Conservation (phyloP, 1,139 yeast genomes). For the Entelexis sorbosivorans region DNA sequence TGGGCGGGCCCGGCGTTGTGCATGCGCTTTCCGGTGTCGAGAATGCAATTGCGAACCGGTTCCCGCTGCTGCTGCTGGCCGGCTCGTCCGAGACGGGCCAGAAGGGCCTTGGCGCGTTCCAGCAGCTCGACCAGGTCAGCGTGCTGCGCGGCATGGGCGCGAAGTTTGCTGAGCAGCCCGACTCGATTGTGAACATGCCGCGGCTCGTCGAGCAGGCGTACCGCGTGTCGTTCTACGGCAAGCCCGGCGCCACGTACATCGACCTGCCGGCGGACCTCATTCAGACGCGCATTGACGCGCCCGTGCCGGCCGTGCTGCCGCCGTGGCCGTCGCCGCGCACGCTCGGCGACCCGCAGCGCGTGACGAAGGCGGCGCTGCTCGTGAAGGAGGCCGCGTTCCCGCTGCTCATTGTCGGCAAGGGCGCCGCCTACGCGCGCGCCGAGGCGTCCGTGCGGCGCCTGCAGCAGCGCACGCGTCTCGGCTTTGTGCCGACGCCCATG, state of each 20-base stretch:
- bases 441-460: slow-evolving; percentile 35
- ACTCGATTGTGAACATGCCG: slow-evolving; percentile 33
- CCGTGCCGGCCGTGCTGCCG: slow-evolving; percentile 13
- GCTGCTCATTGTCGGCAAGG: slow-evolving; percentile 51
- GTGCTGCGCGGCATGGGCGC: slow-evolving; percentile 34
- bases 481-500: slow-evolving; percentile 62
- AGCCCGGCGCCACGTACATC: slow-evolving; percentile 48
- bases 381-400: slow-evolving; percentile 37
- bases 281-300: slow-evolving; percentile 26
- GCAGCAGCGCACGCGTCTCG: slow-evolving; percentile 35
- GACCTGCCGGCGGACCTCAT: slow-evolving; percentile 56
- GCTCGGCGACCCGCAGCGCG: slow-evolving; percentile 34
- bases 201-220: slow-evolving; percentile 41
- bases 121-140: slow-evolving; percentile 49
- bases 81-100: slow-evolving; percentile 45
- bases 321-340: slow-evolving; percentile 33
- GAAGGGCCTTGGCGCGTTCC: slow-evolving; percentile 50
- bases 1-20: slow-evolving; percentile 60
- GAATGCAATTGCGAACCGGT: slow-evolving; percentile 46
- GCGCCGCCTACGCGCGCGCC: slow-evolving; percentile 41
- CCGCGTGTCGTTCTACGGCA: slow-evolving; percentile 39
- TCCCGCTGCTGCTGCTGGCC: slow-evolving; percentile 52
- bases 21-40: slow-evolving; percentile 56
- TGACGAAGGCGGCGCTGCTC: slow-evolving; percentile 32
- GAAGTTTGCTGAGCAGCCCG: slow-evolving; percentile 43